A percentile compares a stretch with the other conserved stretches of the same genome.
Evolutionary conservation across 441 rosid species (phyloP).

Genomic region (Populus trichocarpa): DNA sequence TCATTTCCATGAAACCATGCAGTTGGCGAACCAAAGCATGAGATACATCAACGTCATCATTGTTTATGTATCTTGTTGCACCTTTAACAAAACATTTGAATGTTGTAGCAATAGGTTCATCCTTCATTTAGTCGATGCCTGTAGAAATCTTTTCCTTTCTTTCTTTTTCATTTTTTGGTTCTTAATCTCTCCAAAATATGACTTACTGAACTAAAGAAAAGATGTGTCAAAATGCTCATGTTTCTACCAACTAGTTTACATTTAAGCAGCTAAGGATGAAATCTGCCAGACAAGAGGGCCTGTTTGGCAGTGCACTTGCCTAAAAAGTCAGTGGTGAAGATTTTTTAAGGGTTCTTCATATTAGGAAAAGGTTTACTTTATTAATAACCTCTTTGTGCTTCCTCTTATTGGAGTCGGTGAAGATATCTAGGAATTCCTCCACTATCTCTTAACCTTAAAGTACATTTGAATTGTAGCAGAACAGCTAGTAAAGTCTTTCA

Average conservation of each 20-base stretch:
- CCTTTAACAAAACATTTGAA: not conserved
- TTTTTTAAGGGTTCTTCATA: not conserved
- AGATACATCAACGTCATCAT: not conserved
- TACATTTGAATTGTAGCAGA: not conserved
- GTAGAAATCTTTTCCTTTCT: not conserved
- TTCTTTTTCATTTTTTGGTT: not conserved
- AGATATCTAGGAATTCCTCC: not conserved
- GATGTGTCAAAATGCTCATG: not conserved
- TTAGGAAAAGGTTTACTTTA: not conserved
- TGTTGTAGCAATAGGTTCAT: not conserved
- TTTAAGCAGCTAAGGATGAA: not conserved
- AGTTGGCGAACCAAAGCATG: not conserved
- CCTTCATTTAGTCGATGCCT: not conserved
- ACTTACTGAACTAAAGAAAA: not conserved
- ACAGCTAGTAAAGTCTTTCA: not conserved
- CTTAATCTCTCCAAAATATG: not conserved
- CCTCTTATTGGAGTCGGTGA: not conserved
- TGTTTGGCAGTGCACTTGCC: not conserved
- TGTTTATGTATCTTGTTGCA: not conserved
- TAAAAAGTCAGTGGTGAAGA: not conserved
- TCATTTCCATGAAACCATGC: not conserved
- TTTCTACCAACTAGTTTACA: not conserved
- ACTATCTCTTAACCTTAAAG: no score
- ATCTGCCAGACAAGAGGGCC: not conserved
- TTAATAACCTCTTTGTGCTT: not conserved